Conservation (phyloP, 163 green algal genomes). For the Scenedesmus sp. region DNA sequence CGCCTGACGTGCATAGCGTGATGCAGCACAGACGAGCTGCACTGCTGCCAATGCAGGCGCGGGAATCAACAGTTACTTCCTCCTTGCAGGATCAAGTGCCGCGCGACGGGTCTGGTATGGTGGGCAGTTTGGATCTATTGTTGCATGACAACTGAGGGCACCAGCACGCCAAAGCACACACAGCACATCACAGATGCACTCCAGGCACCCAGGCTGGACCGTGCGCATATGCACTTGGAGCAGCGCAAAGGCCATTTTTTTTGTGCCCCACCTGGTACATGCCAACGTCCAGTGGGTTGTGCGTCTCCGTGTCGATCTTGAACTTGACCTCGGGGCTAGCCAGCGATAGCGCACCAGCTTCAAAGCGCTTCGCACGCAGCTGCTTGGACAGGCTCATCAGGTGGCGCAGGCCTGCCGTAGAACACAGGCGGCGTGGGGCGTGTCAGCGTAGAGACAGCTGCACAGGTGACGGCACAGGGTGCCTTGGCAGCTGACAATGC, state of each 20-base stretch:
- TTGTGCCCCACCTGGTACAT: conserved; percentile 93
- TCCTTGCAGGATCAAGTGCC: no score
- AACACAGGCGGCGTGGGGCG: background rate
- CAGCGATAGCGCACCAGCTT: conserved; percentile 90
- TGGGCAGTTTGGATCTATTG: no score
- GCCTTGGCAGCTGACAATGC: background rate
- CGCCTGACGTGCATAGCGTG: background rate
- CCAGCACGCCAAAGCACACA: no score
- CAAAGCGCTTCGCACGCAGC: conserved; percentile 69
- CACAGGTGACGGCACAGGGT: background rate
- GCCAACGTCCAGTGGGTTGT: conserved; percentile 92
- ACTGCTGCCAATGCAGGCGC: background rate
- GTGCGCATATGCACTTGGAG: no score
- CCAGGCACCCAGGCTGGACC: no score
- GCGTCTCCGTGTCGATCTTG: conserved; percentile 90
- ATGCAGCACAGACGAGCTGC: background rate
- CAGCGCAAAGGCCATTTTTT: no score
- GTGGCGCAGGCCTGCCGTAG: conserved; percentile 67
- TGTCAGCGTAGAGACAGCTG: no score
- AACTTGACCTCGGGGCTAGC: conserved; percentile 98
- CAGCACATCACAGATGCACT: no score
- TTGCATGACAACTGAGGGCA: no score
- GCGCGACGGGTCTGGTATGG: no score
- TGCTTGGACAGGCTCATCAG: conserved; percentile 84
- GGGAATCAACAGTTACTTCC: background rate